A percentile compares a stretch with the other conserved stretches of the same genome.
phyloP scores from a whole-genome alignment of 1,139 yeast genomes.

The Diutina catenulata region DNA sequence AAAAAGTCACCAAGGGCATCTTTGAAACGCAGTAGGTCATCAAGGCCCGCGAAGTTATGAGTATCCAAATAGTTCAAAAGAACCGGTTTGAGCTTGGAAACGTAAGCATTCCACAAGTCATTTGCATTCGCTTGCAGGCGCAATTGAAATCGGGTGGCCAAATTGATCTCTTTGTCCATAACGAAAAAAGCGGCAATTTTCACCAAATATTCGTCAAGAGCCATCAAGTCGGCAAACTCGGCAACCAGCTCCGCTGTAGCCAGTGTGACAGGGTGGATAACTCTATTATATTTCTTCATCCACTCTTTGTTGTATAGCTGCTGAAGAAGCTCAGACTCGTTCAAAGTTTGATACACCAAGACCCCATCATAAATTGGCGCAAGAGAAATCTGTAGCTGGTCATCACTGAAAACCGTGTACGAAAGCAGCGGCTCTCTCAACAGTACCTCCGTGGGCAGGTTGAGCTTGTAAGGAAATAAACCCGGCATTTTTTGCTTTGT shows the following conservation, averaged over 20 bases:
- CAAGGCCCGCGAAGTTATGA: conserved; percentile 13
- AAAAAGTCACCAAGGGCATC: conserved; percentile 59
- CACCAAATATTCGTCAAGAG: conserved; percentile 44
- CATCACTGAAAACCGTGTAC: conserved; percentile 36
- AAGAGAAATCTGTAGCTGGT: conserved; percentile 39
- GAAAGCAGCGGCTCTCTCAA: conserved; percentile 44
- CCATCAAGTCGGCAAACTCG: conserved; percentile 14
- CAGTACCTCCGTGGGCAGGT: conserved; percentile 76
- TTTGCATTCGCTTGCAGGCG: conserved; percentile 47
- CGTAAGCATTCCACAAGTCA: conserved; percentile 69
- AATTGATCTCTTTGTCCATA: conserved; percentile 56
- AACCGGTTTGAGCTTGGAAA: conserved; percentile 47
- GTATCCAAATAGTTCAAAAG: conserved; percentile 20
- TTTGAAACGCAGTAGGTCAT: conserved; percentile 25
- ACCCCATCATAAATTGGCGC: conserved; percentile 73
- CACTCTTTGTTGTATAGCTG: conserved; percentile 63
- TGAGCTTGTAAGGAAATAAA: conserved; percentile 54
- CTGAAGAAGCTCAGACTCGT: conserved; percentile 48
- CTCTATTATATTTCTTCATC: conserved; percentile 56
- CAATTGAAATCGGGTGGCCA: conserved; percentile 43
- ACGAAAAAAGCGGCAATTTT: conserved; percentile 69
- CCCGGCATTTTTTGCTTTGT: conserved; percentile 19
- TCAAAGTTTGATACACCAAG: conserved; percentile 67
- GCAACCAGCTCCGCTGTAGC: conserved; percentile 13
- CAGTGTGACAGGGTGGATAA: conserved; percentile 52